Conservation (phyloP, 2,329 filamentous ascomycete species). For the Clarireedia paspali region DNA sequence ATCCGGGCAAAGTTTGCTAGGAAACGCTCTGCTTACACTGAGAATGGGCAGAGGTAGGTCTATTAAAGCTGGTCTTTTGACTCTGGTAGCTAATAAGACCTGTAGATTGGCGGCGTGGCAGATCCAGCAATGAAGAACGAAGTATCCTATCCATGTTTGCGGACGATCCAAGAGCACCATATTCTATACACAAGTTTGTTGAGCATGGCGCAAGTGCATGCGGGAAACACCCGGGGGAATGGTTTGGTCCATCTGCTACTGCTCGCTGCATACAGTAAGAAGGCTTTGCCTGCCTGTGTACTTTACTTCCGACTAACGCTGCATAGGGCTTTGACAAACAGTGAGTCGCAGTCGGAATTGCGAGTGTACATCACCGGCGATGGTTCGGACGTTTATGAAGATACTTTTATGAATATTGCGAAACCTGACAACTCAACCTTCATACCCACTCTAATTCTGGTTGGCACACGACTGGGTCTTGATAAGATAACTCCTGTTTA, state of each 20-base stretch:
- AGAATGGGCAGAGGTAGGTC: constrained; percentile 67
- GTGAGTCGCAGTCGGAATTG: constrained; percentile 53
- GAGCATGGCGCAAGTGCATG: constrained; percentile 78
- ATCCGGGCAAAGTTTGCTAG: constrained; percentile 86
- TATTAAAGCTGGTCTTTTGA: not conserved
- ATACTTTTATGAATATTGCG: constrained; percentile 74
- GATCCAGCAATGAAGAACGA: constrained; percentile 52
- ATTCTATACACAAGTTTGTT: constrained; percentile 94
- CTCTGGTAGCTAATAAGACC: constrained; percentile 19
- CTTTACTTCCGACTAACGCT: constrained; percentile 10
- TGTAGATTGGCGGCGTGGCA: constrained; percentile 67
- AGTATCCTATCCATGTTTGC: constrained; percentile 75
- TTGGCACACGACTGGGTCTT: constrained; percentile 84
- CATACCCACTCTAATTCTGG: constrained; percentile 77
- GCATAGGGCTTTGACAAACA: constrained; percentile 63
- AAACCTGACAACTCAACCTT: constrained; percentile 59
- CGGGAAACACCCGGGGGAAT: constrained; percentile 92
- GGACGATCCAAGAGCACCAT: constrained; percentile 77
- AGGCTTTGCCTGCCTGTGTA: not conserved
- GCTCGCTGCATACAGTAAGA: constrained; percentile 87
- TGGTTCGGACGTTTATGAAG: constrained; percentile 86
- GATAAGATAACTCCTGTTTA: constrained; percentile 93
- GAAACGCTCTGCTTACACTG: constrained; percentile 71
- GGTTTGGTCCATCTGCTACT: constrained; percentile 97
- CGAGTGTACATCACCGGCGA: constrained; percentile 86